A percentile compares a stretch with the other conserved stretches of the same genome.
Conservation (phyloP, 768 basidiomycete genomes). For the Leccinum uliginosum region DNA sequence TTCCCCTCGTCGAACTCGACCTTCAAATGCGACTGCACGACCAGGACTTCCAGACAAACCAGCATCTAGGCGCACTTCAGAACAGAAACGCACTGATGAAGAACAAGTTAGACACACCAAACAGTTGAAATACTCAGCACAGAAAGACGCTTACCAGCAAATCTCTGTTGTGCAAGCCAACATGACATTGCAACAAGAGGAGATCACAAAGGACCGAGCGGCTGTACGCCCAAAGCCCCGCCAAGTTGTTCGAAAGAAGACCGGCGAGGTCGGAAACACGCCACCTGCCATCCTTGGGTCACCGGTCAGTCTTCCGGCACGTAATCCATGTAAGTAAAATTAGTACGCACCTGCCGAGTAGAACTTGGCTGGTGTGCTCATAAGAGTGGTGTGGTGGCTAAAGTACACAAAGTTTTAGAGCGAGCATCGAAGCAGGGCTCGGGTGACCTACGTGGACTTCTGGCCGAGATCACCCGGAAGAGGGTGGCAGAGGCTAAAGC, state of each 20-base stretch:
- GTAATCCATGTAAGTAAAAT: background rate
- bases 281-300: background rate
- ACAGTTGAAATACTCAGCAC: background rate
- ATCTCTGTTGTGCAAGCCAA: background rate
- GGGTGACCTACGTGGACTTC: background rate
- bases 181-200: background rate
- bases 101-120: background rate
- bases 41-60: background rate
- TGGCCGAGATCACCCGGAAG: background rate
- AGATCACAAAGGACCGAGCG: background rate
- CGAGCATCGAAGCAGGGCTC: background rate
- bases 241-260: background rate
- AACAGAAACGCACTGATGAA: background rate
- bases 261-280: background rate
- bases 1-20: background rate
- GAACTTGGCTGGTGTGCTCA: no score
- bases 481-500: background rate
- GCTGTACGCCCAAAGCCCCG: background rate
- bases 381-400: background rate
- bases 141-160: background rate
- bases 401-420: background rate
- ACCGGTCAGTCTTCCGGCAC: background rate
- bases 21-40: background rate
- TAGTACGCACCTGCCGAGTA: background rate
- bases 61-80: background rate